phyloP scores from a whole-genome alignment of 495 filamentous ascomycete species.

The Tuber umbilicatum region DNA sequence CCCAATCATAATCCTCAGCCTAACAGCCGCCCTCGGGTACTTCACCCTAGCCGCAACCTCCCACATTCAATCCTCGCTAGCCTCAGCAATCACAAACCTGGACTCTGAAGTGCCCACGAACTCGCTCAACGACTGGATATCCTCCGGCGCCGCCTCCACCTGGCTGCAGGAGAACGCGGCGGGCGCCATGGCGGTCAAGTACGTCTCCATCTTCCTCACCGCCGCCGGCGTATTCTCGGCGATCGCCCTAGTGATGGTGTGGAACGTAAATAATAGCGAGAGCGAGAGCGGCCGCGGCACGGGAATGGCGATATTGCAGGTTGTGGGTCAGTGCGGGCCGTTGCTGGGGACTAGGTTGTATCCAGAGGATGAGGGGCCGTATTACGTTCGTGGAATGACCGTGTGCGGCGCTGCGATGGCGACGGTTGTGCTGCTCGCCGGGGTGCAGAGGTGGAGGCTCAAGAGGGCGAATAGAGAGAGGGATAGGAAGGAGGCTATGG shows the following conservation, averaged over 20 bases:
- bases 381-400: conserved; percentile 60
- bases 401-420: conserved; percentile 68
- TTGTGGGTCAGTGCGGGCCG: conserved; percentile 66
- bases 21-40: conserved; percentile 65
- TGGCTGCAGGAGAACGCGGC: conserved; percentile 27
- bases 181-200: conserved; percentile 52
- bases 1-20: conserved; percentile 57
- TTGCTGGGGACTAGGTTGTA: conserved; percentile 67
- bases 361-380: conserved; percentile 54
- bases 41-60: conserved; percentile 58
- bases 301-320: conserved; percentile 63
- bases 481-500: conserved; percentile 49
- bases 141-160: conserved; percentile 9
- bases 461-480: conserved; percentile 57
- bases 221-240: conserved; percentile 62
- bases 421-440: conserved; percentile 56
- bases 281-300: conserved; percentile 63
- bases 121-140: neutral
- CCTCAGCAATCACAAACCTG: conserved; percentile 22
- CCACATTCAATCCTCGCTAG: conserved; percentile 33
- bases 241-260: conserved; percentile 66
- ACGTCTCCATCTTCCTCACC: conserved; percentile 63
- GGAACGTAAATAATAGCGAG: conserved; percentile 70
- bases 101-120: conserved; percentile 13
- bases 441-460: conserved; percentile 53